Conservation (phyloP, 176 grass and related monocot species). For the Raddia guianensis region DNA sequence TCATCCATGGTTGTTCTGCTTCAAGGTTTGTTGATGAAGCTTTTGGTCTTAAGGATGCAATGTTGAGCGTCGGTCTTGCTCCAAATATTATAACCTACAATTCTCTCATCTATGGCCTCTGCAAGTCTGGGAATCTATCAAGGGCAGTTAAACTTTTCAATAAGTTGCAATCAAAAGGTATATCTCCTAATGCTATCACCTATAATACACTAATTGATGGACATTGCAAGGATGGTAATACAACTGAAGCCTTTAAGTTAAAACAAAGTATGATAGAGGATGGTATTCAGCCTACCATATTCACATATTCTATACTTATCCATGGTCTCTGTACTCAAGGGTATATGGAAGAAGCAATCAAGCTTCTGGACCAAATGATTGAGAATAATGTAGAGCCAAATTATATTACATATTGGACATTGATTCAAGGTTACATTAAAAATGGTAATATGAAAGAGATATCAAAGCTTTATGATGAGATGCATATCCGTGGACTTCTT, state of each 20-base stretch:
- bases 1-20: constrained; percentile 81
- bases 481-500: constrained; percentile 79
- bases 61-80: constrained; percentile 58
- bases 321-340: constrained; percentile 84
- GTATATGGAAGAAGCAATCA: constrained; percentile 92
- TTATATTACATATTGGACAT: constrained; percentile 85
- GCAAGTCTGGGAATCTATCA: constrained; percentile 69
- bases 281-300: constrained; percentile 68
- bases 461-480: constrained; percentile 79
- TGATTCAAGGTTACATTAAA: constrained; percentile 82
- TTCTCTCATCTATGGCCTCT: constrained; percentile 94
- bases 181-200: constrained; percentile 71
- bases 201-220: constrained; percentile 89
- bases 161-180: constrained; percentile 70
- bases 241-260: constrained; percentile 81
- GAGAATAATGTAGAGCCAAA: constrained; percentile 81
- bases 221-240: constrained; percentile 73
- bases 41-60: constrained; percentile 75
- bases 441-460: constrained; percentile 73
- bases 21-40: constrained; percentile 68
- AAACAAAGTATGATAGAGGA: constrained; percentile 89
- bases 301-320: constrained; percentile 93
- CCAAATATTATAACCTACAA: constrained; percentile 83
- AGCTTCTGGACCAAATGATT: constrained; percentile 94
- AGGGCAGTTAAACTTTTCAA: constrained; percentile 79